phyloP scores from a whole-genome alignment of 495 filamentous ascomycete species.

The Xeromyces bisporus region DNA sequence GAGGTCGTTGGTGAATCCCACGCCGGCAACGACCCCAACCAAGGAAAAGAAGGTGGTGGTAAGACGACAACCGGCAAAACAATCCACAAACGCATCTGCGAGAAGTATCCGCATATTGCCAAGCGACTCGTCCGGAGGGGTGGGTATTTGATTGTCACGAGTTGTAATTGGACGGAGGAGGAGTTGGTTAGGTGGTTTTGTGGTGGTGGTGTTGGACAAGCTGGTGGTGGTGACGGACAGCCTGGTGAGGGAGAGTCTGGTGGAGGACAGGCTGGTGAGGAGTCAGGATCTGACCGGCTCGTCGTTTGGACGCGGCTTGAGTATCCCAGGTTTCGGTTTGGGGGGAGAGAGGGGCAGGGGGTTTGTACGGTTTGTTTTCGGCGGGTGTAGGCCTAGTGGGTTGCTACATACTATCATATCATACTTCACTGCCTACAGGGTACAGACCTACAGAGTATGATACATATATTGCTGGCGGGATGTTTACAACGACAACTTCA shows the following conservation, averaged over 20 bases:
- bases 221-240: slow-evolving; percentile 18
- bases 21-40: not conserved
- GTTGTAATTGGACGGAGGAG: slow-evolving; percentile 93
- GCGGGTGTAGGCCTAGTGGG: slow-evolving; percentile 10
- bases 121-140: slow-evolving; percentile 45
- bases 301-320: slow-evolving; percentile 45
- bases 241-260: no score
- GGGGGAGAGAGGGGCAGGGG: slow-evolving; percentile 67
- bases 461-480: no score
- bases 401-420: not conserved
- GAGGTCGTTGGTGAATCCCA: slow-evolving; percentile 33
- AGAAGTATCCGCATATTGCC: slow-evolving; percentile 55
- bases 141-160: slow-evolving; percentile 70
- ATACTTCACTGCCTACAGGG: slow-evolving; percentile 32
- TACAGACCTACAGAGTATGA: no score
- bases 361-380: slow-evolving; percentile 68
- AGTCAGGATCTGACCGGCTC: no score
- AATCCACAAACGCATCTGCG: slow-evolving; percentile 36
- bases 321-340: slow-evolving; percentile 76
- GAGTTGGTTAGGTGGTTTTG: slow-evolving; percentile 69
- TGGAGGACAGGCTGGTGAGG: no score
- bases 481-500: slow-evolving; percentile 55
- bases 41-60: slow-evolving; percentile 20
- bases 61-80: slow-evolving; percentile 8
- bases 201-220: slow-evolving; percentile 15